A percentile compares a stretch with the other conserved stretches of the same genome.
Conservation (phyloP, 1,284 basidiomycete genomes). For the Rhodotorula sp. region DNA sequence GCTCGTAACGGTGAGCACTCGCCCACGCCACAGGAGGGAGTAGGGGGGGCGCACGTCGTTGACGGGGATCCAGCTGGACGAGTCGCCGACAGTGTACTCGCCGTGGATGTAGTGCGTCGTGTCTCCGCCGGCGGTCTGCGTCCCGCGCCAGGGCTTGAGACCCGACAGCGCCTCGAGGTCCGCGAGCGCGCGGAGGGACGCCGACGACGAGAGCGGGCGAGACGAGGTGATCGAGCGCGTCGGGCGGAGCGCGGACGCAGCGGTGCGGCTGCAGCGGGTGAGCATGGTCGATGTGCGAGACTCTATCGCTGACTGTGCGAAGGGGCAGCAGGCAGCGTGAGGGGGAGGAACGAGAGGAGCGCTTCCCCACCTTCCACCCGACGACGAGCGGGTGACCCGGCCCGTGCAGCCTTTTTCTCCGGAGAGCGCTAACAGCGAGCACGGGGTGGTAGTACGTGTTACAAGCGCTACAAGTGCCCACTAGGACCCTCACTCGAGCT, state of each 20-base stretch:
- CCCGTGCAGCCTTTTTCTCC: not conserved
- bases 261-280: not conserved
- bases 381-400: too few species aligned
- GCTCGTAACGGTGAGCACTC: not conserved
- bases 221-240: not conserved
- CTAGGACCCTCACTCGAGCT: conserved; percentile 63
- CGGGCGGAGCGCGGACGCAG: not conserved
- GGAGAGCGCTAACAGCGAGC: not conserved
- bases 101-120: conserved; percentile 44
- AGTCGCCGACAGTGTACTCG: conserved; percentile 37
- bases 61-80: conserved; percentile 42
- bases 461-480: not conserved
- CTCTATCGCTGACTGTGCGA: not conserved
- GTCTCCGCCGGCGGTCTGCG: conserved; percentile 18
- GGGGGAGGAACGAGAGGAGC: not conserved
- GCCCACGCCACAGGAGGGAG: not conserved
- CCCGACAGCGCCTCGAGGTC: conserved; percentile 11
- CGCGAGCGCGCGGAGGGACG: conserved; percentile 3
- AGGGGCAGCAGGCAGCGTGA: not conserved
- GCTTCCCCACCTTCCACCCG: too few species aligned
- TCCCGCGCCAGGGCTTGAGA: conserved; percentile 22
- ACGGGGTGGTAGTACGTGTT: not conserved
- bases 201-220: conserved; percentile 5
- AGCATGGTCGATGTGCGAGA: not conserved
- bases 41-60: conserved; percentile 25